These are phyloP conservation scores for Andrographis paniculata DNA, from an alignment of 305 asterid genomes.

Conservation along the genomic window DNA sequence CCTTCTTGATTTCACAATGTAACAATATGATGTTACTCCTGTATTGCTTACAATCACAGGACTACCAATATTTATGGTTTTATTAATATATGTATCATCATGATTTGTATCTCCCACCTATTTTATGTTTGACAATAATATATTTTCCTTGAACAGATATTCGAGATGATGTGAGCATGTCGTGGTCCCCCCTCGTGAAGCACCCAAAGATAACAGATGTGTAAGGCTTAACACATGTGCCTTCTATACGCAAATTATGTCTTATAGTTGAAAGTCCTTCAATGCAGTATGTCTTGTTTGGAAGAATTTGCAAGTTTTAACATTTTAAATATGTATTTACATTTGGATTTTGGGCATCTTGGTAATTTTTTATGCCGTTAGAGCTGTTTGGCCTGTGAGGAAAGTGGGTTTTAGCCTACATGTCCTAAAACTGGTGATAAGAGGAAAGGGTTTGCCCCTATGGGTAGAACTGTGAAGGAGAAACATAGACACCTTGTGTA, in stretches of 20 bases:
- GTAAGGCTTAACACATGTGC: conserved; percentile 17
- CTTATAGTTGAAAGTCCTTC: conserved; percentile 9
- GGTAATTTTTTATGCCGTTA: not conserved
- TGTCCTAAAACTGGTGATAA: conserved; percentile 1
- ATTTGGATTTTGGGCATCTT: conserved; percentile 1
- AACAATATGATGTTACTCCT: not conserved
- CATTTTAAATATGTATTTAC: conserved; percentile 7
- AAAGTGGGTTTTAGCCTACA: not conserved
- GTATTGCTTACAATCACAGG: conserved; percentile 14
- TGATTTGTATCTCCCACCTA: not conserved
- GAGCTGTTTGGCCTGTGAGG: conserved; percentile 9
- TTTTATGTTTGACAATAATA: conserved; percentile 11
- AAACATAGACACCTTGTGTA: conserved; percentile 4
- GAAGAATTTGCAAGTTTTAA: conserved; percentile 8
- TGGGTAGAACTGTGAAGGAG: conserved; percentile 6
- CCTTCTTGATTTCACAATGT: not conserved
- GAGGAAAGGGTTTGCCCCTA: conserved; percentile 6
- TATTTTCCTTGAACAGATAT: conserved; percentile 49
- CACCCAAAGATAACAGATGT: conserved; percentile 17
- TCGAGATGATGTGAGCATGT: conserved; percentile 65
- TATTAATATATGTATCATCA: conserved; percentile 7
- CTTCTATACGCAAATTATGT: conserved; percentile 18
- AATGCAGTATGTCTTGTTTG: conserved; percentile 3
- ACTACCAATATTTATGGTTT: conserved; percentile 9
- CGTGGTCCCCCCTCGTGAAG: conserved; percentile 20